These are phyloP conservation scores for Fonsecaea nubica DNA, from an alignment of 2,329 filamentous ascomycete genomes.

Conservation along the genomic window DNA sequence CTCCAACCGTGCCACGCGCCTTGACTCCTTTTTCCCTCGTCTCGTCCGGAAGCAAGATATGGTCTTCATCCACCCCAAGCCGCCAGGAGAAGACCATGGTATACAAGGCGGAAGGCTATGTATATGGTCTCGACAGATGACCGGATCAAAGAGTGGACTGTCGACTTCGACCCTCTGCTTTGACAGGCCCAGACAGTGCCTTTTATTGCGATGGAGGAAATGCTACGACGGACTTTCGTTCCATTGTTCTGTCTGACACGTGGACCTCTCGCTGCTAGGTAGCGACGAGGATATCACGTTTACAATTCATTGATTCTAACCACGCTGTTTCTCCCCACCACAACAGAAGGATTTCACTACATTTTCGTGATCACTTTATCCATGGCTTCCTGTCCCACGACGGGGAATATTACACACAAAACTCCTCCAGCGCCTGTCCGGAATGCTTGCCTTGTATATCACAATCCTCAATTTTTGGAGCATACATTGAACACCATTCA, in stretches of 20 bases:
- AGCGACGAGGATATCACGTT: not conserved
- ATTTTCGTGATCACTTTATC: constrained; percentile 1
- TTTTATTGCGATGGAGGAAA: not conserved
- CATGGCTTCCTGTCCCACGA: not conserved
- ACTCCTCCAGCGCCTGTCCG: constrained; percentile 7
- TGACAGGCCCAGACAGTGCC: too few relatives aligned
- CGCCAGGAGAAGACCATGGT: not conserved
- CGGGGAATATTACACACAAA: not conserved
- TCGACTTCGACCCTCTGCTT: too few relatives aligned
- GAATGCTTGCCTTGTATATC: constrained; percentile 10
- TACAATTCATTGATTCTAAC: not conserved
- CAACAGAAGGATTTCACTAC: not conserved
- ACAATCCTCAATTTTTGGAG: not conserved
- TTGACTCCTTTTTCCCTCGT: not conserved
- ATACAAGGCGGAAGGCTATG: too few relatives aligned
- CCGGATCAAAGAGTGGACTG: too few relatives aligned
- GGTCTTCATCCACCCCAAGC: not conserved
- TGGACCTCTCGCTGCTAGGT: not conserved
- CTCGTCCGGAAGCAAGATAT: not conserved
- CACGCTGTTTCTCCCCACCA: not conserved
- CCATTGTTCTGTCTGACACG: not conserved
- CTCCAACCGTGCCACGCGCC: constrained; percentile 3
- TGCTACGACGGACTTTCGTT: not conserved
- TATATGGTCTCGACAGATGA: too few relatives aligned
- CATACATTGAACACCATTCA: not conserved